phyloP scores from a whole-genome alignment of 2,329 filamentous ascomycete genomes.

The Fonsecaea monophora region DNA sequence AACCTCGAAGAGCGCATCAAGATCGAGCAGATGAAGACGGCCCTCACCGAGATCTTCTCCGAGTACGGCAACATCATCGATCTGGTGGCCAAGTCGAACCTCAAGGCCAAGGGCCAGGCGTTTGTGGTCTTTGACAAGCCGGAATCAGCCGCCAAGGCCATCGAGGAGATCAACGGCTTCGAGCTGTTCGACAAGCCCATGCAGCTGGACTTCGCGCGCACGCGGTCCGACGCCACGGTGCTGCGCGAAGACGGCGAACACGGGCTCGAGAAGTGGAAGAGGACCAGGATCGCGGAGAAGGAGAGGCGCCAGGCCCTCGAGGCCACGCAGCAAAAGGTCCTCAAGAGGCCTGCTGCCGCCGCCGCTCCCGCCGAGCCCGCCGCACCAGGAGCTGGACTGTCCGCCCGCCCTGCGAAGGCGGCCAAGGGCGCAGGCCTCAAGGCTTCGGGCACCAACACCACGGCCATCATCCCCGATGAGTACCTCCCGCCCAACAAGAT shows the following conservation, averaged over 20 bases:
- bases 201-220: slow-evolving; percentile 80
- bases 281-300: slow-evolving; percentile 84
- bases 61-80: slow-evolving; percentile 88
- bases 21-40: slow-evolving; percentile 74
- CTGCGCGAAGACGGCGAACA: slow-evolving; percentile 73
- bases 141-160: slow-evolving; percentile 79
- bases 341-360: slow-evolving; percentile 68
- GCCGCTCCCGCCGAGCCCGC: slow-evolving; percentile 44
- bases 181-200: slow-evolving; percentile 92
- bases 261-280: slow-evolving; percentile 87
- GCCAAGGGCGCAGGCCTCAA: slow-evolving; percentile 77
- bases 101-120: slow-evolving; percentile 92
- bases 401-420: slow-evolving; percentile 62
- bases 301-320: slow-evolving; percentile 82
- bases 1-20: slow-evolving; percentile 95
- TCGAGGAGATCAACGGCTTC: slow-evolving; percentile 91
- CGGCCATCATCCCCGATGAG: slow-evolving; percentile 89
- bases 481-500: slow-evolving; percentile 98
- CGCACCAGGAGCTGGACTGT: slow-evolving; percentile 46
- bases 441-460: slow-evolving; percentile 69
- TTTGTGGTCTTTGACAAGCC: slow-evolving; percentile 88
- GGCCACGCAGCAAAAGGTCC: slow-evolving; percentile 72
- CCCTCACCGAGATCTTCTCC: slow-evolving; percentile 78
- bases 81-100: slow-evolving; percentile 84
- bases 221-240: slow-evolving; percentile 86